Conservation (phyloP, 495 filamentous ascomycete species). For the Penicillium cosmopolitanum region DNA sequence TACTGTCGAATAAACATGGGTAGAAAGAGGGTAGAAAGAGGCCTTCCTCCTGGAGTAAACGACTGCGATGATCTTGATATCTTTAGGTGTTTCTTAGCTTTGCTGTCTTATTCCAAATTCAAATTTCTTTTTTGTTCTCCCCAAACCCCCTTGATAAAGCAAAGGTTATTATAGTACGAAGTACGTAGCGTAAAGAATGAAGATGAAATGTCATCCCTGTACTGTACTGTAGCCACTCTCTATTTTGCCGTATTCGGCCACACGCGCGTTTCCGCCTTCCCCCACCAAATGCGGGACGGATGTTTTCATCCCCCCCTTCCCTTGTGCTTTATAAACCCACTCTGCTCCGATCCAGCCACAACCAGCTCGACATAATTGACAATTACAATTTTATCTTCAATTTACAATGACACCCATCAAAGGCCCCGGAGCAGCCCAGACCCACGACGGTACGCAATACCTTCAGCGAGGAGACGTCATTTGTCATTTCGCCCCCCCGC, state of each 20-base stretch:
- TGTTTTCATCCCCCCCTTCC: constrained; percentile 22
- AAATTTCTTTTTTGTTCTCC: constrained; percentile 2
- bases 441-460: constrained; percentile 49
- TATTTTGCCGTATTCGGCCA: constrained; percentile 24
- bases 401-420: constrained; percentile 53
- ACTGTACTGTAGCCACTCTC: background rate
- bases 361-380: background rate
- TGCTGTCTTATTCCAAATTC: constrained; percentile 18
- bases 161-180: too few relatives aligned
- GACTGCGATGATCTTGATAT: constrained; percentile 36
- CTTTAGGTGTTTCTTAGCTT: constrained; percentile 27
- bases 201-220: background rate
- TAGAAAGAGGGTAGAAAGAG: constrained; percentile 1
- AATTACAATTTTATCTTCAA: background rate
- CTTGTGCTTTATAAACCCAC: background rate
- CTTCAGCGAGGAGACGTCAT: background rate
- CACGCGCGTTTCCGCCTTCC: constrained; percentile 26
- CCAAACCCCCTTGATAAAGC: too few relatives aligned
- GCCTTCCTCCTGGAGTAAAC: constrained; percentile 22
- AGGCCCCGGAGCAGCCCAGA: constrained; percentile 60
- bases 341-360: background rate
- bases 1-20: constrained; percentile 80
- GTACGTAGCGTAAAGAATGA: too few relatives aligned
- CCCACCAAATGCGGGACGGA: constrained; percentile 30
- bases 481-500: background rate